phyloP scores from a whole-genome alignment of 2,329 filamentous ascomycete species.

The Thelonectria rubi region DNA sequence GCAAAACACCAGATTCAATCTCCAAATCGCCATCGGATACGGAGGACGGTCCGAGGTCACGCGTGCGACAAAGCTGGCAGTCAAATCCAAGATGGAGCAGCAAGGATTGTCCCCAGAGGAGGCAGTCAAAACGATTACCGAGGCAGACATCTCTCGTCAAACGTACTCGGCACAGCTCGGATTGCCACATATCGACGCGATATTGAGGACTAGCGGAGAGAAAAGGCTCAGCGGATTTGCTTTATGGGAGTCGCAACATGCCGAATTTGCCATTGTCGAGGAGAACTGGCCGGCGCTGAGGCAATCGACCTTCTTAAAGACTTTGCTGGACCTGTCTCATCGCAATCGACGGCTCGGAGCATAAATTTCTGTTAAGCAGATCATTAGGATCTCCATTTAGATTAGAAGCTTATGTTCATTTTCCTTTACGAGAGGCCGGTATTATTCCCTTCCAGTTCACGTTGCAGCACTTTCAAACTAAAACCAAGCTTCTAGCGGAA shows the following conservation, averaged over 20 bases:
- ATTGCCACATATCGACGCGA: slow-evolving; percentile 14
- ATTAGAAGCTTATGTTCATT: too few species aligned
- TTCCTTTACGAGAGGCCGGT: too few species aligned
- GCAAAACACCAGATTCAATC: slow-evolving; percentile 14
- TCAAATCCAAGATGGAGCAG: slow-evolving; percentile 4
- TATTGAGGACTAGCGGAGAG: slow-evolving; percentile 17
- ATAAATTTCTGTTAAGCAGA: not conserved
- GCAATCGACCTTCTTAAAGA: slow-evolving; percentile 13
- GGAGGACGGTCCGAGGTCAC: slow-evolving; percentile 16
- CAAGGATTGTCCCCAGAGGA: slow-evolving; percentile 5
- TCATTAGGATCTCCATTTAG: too few species aligned
- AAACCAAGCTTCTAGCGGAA: too few species aligned
- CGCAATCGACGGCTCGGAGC: slow-evolving; percentile 18
- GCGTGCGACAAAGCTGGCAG: slow-evolving; percentile 6
- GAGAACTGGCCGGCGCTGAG: slow-evolving; percentile 19
- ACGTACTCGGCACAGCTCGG: slow-evolving; percentile 18
- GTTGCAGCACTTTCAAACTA: too few species aligned
- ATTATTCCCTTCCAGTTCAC: too few species aligned
- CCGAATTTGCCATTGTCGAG: slow-evolving; percentile 16
- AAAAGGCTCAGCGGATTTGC: slow-evolving; percentile 22
- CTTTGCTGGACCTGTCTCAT: slow-evolving; percentile 14
- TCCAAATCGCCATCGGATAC: slow-evolving; percentile 18
- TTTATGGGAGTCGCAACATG: slow-evolving; percentile 22
- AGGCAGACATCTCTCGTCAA: slow-evolving; percentile 14
- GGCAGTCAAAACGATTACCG: slow-evolving; percentile 10